Percentiles rank a stretch among this genome's conserved stretches.
phyloP scores from a whole-genome alignment of 352 stramenopile genomes.

The Aphanomyces astaci region DNA sequence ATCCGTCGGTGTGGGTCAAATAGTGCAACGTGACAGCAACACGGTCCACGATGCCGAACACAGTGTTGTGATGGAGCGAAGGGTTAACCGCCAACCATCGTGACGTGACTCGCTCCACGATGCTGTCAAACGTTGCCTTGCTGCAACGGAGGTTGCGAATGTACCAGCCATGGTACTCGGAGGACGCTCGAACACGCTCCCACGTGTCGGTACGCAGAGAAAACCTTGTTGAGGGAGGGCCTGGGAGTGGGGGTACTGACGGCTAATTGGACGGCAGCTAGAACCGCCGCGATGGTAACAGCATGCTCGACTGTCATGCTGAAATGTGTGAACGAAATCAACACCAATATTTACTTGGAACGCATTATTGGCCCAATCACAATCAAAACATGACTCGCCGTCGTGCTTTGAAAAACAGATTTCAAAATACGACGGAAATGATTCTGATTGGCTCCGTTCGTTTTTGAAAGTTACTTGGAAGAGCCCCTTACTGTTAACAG shows the following conservation, averaged over 20 bases:
- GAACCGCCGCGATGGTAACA: neutral
- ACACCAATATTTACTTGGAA: no score
- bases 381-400: no score
- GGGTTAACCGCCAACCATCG: neutral
- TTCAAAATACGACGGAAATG: no score
- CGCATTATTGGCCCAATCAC: no score
- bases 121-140: neutral
- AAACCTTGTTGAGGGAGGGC: neutral
- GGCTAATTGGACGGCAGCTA: neutral
- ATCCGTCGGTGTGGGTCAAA: neutral
- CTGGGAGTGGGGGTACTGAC: neutral
- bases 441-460: no score
- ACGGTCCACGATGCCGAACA: neutral
- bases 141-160: neutral
- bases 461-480: no score
- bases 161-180: neutral
- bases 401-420: no score
- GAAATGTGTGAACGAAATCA: no score
- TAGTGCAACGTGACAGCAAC: neutral
- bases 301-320: neutral
- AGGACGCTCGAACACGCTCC: neutral
- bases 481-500: no score
- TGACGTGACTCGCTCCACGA: neutral
- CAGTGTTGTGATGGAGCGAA: neutral
- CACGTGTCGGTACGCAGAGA: neutral